Percentiles rank a stretch among this genome's conserved stretches.
These are phyloP conservation scores for Dissoconium aciculare DNA, from an alignment of 2,329 filamentous ascomycete species.

Conservation along the genomic window DNA sequence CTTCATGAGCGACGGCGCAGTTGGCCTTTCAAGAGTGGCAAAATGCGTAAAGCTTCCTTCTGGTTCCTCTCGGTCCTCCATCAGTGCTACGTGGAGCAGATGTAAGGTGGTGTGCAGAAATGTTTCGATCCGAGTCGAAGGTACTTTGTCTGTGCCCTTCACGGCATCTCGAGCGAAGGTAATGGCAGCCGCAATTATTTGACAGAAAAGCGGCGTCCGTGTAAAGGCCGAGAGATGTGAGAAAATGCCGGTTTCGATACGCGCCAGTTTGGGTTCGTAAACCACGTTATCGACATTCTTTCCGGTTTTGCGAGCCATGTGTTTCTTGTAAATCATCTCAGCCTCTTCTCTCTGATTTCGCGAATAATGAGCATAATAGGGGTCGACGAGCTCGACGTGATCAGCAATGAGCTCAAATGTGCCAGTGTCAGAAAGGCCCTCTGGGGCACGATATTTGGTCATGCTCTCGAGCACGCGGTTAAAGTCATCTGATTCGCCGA, in stretches of 20 bases:
- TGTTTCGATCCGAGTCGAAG: constrained; percentile 69
- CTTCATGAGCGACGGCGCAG: constrained; percentile 28
- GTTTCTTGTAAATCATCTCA: constrained; percentile 73
- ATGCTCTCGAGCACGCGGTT: constrained; percentile 72
- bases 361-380: constrained; percentile 89
- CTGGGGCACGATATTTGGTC: constrained; percentile 75
- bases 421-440: constrained; percentile 81
- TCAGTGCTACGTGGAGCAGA: constrained; percentile 66
- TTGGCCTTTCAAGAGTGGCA: constrained; percentile 10
- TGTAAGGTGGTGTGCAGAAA: constrained; percentile 88
- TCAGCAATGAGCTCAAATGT: constrained; percentile 85
- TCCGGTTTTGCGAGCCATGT: constrained; percentile 75
- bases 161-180: constrained; percentile 62
- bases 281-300: constrained; percentile 71
- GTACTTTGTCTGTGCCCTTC: constrained; percentile 56
- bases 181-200: constrained; percentile 78
- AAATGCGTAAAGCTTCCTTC: constrained; percentile 14
- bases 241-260: constrained; percentile 66
- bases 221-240: constrained; percentile 64
- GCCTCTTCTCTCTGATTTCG: constrained; percentile 96
- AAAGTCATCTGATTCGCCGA: constrained; percentile 80
- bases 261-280: constrained; percentile 71
- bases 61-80: constrained; percentile 48
- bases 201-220: constrained; percentile 68
- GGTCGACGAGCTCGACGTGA: constrained; percentile 77